These are phyloP conservation scores for Leccinum arenicola DNA, from an alignment of 768 basidiomycete species.

Conservation along the genomic window DNA sequence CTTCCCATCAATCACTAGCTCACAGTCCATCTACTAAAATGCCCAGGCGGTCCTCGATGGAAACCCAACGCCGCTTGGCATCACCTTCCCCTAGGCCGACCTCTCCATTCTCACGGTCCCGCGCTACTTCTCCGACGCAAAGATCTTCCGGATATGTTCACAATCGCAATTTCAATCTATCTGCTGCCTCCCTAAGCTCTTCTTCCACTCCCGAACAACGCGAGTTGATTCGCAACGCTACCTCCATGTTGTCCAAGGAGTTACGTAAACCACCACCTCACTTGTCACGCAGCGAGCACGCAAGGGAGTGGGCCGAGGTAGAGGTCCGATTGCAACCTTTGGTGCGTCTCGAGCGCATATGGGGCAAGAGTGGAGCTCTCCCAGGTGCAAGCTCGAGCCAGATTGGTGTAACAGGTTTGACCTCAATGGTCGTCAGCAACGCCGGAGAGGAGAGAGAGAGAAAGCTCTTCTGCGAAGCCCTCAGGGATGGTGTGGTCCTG, in stretches of 20 bases:
- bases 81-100: conserved; percentile 38
- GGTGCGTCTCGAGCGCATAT: conserved; percentile 68
- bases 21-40: conserved; percentile 32
- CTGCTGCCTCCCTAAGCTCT: conserved; percentile 51
- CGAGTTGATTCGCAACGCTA: conserved; percentile 65
- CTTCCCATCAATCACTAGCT: conserved; percentile 35
- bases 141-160: conserved; percentile 42
- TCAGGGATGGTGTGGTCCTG: conserved; percentile 82
- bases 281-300: conserved; percentile 47
- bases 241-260: conserved; percentile 63
- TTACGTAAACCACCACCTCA: conserved; percentile 59
- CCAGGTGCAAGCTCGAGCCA: conserved; percentile 45
- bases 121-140: conserved; percentile 46
- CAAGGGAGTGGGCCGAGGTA: conserved; percentile 71
- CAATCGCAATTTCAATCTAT: conserved; percentile 56
- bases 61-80: conserved; percentile 24
- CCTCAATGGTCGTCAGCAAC: conserved; percentile 39
- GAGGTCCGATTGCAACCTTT: conserved; percentile 62
- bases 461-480: conserved; percentile 66
- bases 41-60: conserved; percentile 19
- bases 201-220: conserved; percentile 57
- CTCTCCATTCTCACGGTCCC: conserved; percentile 46
- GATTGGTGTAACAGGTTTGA: conserved; percentile 27
- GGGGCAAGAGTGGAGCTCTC: conserved; percentile 60
- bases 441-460: conserved; percentile 76